These are phyloP conservation scores for Fusarium equiseti DNA, from an alignment of 2,329 filamentous ascomycete genomes.

Conservation along the genomic window DNA sequence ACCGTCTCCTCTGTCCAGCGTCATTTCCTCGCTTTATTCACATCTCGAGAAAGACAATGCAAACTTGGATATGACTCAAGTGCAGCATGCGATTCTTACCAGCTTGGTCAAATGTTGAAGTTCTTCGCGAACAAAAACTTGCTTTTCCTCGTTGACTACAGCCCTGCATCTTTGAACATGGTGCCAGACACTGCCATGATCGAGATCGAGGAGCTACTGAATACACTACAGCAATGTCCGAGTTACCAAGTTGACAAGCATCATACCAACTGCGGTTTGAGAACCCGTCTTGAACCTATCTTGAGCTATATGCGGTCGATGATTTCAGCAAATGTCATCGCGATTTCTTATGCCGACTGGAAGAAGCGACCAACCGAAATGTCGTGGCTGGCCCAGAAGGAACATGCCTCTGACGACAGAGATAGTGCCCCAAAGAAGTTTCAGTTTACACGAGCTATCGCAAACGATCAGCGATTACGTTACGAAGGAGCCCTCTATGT, in stretches of 20 bases:
- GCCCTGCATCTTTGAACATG: constrained; percentile 59
- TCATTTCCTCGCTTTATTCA: constrained; percentile 76
- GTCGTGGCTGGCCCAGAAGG: constrained; percentile 55
- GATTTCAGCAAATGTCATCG: constrained; percentile 61
- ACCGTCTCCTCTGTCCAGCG: constrained; percentile 76
- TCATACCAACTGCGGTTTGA: constrained; percentile 79
- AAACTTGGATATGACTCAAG: constrained; percentile 80
- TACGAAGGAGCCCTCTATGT: constrained; percentile 63
- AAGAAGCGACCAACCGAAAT: constrained; percentile 54
- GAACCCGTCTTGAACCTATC: constrained; percentile 73
- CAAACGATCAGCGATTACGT: constrained; percentile 63
- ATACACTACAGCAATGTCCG: constrained; percentile 73
- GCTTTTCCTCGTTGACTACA: constrained; percentile 69
- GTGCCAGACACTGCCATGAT: constrained; percentile 65
- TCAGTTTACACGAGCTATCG: constrained; percentile 63
- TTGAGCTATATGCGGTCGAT: constrained; percentile 73
- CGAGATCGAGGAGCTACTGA: constrained; percentile 72
- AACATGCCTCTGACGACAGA: constrained; percentile 23
- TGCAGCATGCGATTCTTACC: constrained; percentile 79
- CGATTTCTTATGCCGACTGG: constrained; percentile 62
- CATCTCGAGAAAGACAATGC: constrained; percentile 75
- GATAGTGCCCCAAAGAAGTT: constrained; percentile 52
- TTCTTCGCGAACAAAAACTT: constrained; percentile 75
- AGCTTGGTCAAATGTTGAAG: constrained; percentile 81
- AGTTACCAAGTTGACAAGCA: constrained; percentile 80